These are phyloP conservation scores for Nigrospora sphaerica DNA, from an alignment of 2,329 filamentous ascomycete species.

Conservation along the genomic window DNA sequence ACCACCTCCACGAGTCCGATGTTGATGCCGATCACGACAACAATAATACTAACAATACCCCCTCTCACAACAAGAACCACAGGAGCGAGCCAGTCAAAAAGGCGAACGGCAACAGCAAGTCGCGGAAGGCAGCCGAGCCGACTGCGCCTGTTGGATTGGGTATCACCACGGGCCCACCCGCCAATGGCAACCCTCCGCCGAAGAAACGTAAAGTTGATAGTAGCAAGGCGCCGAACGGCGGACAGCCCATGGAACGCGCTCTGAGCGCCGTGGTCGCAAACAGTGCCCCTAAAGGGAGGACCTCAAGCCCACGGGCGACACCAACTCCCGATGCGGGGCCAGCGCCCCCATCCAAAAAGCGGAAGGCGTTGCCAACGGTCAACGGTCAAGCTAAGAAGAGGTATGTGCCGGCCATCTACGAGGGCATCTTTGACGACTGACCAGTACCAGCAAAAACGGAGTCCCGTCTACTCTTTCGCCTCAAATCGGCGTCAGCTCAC, in stretches of 20 bases:
- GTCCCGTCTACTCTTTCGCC: conserved; percentile 53
- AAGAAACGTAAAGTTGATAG: conserved; percentile 84
- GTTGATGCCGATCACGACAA: conserved; percentile 55
- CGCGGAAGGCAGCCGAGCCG: conserved; percentile 50
- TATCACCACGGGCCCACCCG: conserved; percentile 48
- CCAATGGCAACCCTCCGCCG: conserved; percentile 45
- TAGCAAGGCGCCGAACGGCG: conserved; percentile 50
- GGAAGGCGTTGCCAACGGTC: conserved; percentile 55
- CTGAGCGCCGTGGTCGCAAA: conserved; percentile 50
- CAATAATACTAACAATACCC: conserved; percentile 20
- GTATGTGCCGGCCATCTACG: conserved; percentile 35
- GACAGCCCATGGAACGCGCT: conserved; percentile 58
- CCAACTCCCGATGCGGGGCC: conserved; percentile 47
- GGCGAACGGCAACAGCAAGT: conserved; percentile 49
- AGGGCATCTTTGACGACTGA: background rate
- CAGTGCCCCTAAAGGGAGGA: conserved; percentile 48
- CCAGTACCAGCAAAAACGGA: conserved; percentile 16
- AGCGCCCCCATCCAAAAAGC: conserved; percentile 58
- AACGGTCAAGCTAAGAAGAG: conserved; percentile 75
- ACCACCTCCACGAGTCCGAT: conserved; percentile 23
- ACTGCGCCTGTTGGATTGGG: conserved; percentile 52
- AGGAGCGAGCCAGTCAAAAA: conserved; percentile 54
- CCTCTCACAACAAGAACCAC: conserved; percentile 23
- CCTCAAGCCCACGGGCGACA: conserved; percentile 61
- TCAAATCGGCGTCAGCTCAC: conserved; percentile 62